phyloP scores from a whole-genome alignment of 768 basidiomycete species.

The Hericium alpestre region DNA sequence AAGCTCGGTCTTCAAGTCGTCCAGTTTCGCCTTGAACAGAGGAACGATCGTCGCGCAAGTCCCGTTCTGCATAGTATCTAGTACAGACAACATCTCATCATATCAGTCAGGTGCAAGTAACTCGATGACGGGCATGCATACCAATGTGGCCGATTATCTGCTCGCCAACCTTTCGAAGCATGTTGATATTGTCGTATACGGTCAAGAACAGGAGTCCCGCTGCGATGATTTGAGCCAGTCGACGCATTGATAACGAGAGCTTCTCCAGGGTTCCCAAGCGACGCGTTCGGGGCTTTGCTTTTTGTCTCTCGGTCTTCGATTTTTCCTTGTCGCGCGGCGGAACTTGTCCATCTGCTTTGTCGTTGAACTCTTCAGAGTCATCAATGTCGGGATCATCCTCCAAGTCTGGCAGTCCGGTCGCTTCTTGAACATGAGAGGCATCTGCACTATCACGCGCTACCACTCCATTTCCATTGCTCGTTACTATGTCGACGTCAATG shows the following conservation, averaged over 20 bases:
- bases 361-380: too few relatives aligned
- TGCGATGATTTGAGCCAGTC: conserved; percentile 14
- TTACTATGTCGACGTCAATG: too few relatives aligned
- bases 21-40: conserved; percentile 16
- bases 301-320: too few relatives aligned
- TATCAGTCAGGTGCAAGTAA: too few relatives aligned
- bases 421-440: too few relatives aligned
- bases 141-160: conserved; percentile 23
- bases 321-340: too few relatives aligned
- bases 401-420: too few relatives aligned
- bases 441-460: background rate
- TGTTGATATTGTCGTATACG: conserved; percentile 31
- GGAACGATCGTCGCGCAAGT: conserved; percentile 26
- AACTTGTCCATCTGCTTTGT: too few relatives aligned
- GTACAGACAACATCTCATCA: background rate
- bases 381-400: too few relatives aligned
- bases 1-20: conserved; percentile 18
- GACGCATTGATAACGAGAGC: conserved; percentile 16
- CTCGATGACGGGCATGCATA: background rate
- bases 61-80: conserved; percentile 26
- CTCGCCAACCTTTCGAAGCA: conserved; percentile 19
- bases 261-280: conserved; percentile 6
- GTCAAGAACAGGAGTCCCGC: conserved; percentile 9
- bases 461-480: background rate
- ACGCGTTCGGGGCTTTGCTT: too few relatives aligned